These are phyloP conservation scores for Talaromyces pinophilus DNA, from an alignment of 2,329 filamentous ascomycete genomes.

Conservation along the genomic window DNA sequence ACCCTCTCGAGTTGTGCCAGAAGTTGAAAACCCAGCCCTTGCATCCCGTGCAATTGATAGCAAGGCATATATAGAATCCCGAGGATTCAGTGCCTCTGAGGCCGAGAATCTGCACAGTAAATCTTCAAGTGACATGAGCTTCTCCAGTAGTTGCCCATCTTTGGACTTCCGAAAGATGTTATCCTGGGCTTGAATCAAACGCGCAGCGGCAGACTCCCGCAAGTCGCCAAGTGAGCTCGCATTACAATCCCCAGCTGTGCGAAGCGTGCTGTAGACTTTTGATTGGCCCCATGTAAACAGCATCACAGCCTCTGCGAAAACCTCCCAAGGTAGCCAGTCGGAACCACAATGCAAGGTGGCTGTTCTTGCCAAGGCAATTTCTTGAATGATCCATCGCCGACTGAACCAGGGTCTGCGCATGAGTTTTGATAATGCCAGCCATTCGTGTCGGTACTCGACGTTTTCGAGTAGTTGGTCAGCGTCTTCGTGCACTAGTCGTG, in stretches of 20 bases:
- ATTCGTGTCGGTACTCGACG: constrained; percentile 8
- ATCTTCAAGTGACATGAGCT: constrained; percentile 29
- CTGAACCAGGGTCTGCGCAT: constrained; percentile 24
- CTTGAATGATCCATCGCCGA: constrained; percentile 27
- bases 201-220: constrained; percentile 25
- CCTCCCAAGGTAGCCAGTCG: constrained; percentile 24
- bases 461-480: constrained; percentile 3
- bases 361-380: constrained; percentile 26
- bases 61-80: constrained; percentile 26
- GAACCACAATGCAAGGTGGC: constrained; percentile 28
- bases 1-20: not conserved
- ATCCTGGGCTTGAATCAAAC: constrained; percentile 26
- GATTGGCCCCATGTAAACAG: constrained; percentile 14
- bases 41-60: constrained; percentile 25
- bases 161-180: constrained; percentile 30
- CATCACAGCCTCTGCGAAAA: constrained; percentile 27
- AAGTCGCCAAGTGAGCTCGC: constrained; percentile 2
- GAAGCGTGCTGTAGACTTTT: not conserved
- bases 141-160: constrained; percentile 26
- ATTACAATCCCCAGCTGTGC: not conserved
- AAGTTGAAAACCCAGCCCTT: constrained; percentile 1
- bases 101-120: constrained; percentile 27
- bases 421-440: constrained; percentile 13
- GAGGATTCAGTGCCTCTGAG: constrained; percentile 25
- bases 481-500: not conserved